These are phyloP conservation scores for Fusarium sp. DNA, from an alignment of 2,329 filamentous ascomycete species.

Conservation along the genomic window DNA sequence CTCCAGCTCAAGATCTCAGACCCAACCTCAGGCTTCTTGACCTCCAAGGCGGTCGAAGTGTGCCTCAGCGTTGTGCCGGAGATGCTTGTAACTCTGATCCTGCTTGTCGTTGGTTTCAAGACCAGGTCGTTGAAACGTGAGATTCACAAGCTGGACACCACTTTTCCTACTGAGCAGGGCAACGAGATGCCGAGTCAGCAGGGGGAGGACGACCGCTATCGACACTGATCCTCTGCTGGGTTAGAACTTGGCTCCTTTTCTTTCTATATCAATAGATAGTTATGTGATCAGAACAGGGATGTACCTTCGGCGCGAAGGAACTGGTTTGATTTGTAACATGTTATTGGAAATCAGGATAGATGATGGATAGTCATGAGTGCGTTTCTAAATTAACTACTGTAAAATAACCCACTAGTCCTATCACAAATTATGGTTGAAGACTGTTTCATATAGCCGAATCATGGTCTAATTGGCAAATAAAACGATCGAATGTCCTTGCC, in stretches of 20 bases:
- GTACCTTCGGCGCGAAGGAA: neutral
- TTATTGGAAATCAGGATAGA: too few species aligned
- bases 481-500: neutral
- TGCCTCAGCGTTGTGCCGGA: slow-evolving; percentile 12
- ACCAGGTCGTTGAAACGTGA: slow-evolving; percentile 14
- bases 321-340: too few species aligned
- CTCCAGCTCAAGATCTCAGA: slow-evolving; percentile 15
- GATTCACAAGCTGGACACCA: slow-evolving; percentile 1
- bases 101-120: slow-evolving; percentile 5
- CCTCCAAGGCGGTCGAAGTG: slow-evolving; percentile 9
- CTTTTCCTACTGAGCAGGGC: neutral
- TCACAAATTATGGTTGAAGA: neutral
- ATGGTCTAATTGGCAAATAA: neutral
- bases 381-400: neutral
- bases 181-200: neutral
- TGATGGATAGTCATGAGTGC: too few species aligned
- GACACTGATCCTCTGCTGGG: too few species aligned
- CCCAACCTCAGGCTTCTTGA: slow-evolving; percentile 7
- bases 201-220: neutral
- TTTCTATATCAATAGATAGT: neutral
- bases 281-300: neutral
- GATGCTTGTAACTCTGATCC: neutral
- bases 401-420: neutral
- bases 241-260: neutral
- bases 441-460: neutral